Conservation (phyloP, 306 rosid genomes). For the Potentilla sterilis region DNA sequence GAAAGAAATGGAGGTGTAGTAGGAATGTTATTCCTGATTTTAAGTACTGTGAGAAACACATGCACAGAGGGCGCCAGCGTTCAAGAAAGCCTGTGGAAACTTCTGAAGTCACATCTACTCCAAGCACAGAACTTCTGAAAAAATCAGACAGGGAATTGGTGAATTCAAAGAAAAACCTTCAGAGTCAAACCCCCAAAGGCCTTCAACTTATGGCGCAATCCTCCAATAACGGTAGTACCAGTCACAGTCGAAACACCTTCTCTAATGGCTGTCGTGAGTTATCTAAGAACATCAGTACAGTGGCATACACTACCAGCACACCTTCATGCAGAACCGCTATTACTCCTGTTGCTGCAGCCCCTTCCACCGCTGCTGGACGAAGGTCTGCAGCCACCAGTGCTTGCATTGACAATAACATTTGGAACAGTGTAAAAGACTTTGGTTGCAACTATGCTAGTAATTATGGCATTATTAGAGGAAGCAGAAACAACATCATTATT, state of each 20-base stretch:
- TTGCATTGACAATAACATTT: conserved; percentile 8
- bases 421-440: conserved; percentile 26
- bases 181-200: conserved; percentile 26
- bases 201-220: conserved; percentile 33
- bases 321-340: neutral
- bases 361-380: conserved; percentile 20
- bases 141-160: conserved; percentile 19
- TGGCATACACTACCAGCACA: conserved; percentile 11
- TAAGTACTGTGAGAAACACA: conserved; percentile 80
- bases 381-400: conserved; percentile 13
- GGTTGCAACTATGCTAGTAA: conserved; percentile 14
- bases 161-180: conserved; percentile 24
- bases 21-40: conserved; percentile 41
- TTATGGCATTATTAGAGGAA: conserved; percentile 20
- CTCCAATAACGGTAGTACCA: conserved; percentile 13
- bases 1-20: conserved; percentile 90
- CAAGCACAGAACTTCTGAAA: conserved; percentile 29
- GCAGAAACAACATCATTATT: conserved; percentile 30
- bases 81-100: conserved; percentile 99
- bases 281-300: conserved; percentile 21
- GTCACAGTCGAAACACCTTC: conserved; percentile 18
- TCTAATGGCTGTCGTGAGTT: conserved; percentile 23
- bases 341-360: conserved; percentile 1
- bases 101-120: conserved; percentile 36
- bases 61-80: conserved; percentile 89